A percentile compares a stretch with the other conserved stretches of the same genome.
These are phyloP conservation scores for Pittosporum tobira DNA, from an alignment of 129 eudicot genomes.

Conservation along the genomic window DNA sequence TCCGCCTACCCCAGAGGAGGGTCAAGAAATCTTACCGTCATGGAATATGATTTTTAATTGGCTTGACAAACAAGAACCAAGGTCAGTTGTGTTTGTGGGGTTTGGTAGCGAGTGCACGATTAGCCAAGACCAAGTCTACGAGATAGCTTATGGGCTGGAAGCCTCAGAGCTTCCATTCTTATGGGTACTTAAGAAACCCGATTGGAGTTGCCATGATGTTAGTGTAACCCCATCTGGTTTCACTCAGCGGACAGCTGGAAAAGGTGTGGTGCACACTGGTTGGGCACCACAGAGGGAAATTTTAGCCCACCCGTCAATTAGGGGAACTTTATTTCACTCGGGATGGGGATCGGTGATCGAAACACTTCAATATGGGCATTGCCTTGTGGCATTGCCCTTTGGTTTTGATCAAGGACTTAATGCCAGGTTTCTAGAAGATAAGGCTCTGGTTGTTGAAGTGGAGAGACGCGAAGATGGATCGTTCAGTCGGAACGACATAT, in stretches of 20 bases:
- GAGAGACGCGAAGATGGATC: conserved; percentile 30
- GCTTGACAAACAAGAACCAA: conserved; percentile 18
- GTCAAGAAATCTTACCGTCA: no score
- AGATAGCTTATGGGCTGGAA: conserved; percentile 29
- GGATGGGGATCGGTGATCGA: conserved; percentile 28
- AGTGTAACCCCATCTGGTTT: conserved; percentile 15
- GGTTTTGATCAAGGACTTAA: conserved; percentile 24
- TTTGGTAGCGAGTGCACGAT: conserved; percentile 32
- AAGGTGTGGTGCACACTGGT: conserved; percentile 22
- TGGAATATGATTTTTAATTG: conserved; percentile 9
- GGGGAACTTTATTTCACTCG: conserved; percentile 20
- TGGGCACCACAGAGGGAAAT: conserved; percentile 31
- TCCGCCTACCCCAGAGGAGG: conserved; percentile 7
- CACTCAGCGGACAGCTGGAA: not conserved
- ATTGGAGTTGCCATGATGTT: not conserved
- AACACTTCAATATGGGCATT: conserved; percentile 21
- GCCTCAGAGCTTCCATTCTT: conserved; percentile 19
- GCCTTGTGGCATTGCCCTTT: conserved; percentile 12
- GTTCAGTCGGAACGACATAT: conserved; percentile 11
- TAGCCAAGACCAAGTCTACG: conserved; percentile 15
- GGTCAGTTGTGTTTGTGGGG: conserved; percentile 28
- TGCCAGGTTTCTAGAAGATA: conserved; percentile 20
- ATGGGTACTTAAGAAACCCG: conserved; percentile 25
- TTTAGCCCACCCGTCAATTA: conserved; percentile 24
- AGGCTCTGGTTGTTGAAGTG: conserved; percentile 26